Conservation (phyloP, 1,139 yeast species). For the Lodderomyces oxycetoniae region DNA sequence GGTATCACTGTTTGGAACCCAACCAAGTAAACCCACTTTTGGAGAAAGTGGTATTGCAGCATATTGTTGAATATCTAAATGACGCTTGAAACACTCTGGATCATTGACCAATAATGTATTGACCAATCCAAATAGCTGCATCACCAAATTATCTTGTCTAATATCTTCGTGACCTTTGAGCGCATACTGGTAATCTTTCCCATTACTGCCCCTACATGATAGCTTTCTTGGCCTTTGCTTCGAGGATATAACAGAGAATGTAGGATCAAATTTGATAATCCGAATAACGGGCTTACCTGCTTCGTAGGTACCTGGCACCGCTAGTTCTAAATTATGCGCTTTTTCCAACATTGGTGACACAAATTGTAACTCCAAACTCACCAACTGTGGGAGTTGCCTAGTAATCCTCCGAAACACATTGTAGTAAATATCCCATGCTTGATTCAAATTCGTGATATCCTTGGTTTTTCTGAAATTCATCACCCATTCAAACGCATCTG, state of each 20-base stretch:
- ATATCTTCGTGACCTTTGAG: constrained; percentile 98
- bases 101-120: constrained; percentile 86
- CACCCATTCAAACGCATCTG: constrained; percentile 94
- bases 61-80: constrained; percentile 84
- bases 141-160: constrained; percentile 93
- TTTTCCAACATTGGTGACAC: constrained; percentile 86
- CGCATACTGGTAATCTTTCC: constrained; percentile 74
- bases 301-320: constrained; percentile 89
- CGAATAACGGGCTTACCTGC: constrained; percentile 78
- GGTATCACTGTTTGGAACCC: constrained; percentile 98
- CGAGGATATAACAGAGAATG: constrained; percentile 84
- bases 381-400: constrained; percentile 82
- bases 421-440: constrained; percentile 97
- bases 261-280: constrained; percentile 74
- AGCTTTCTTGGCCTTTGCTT: constrained; percentile 93
- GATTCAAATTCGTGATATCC: constrained; percentile 84
- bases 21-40: constrained; percentile 90
- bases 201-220: constrained; percentile 81
- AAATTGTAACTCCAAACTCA: constrained; percentile 82
- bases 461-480: constrained; percentile 77
- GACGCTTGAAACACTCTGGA: constrained; percentile 94
- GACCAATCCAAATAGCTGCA: constrained; percentile 95
- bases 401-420: constrained; percentile 89
- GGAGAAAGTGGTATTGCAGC: constrained; percentile 96
- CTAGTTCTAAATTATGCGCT: constrained; percentile 76